Percentiles rank a stretch among this genome's conserved stretches.
phyloP scores from a whole-genome alignment of 1,284 basidiomycete species.

The Ceratorhiza oryzae-sativae region DNA sequence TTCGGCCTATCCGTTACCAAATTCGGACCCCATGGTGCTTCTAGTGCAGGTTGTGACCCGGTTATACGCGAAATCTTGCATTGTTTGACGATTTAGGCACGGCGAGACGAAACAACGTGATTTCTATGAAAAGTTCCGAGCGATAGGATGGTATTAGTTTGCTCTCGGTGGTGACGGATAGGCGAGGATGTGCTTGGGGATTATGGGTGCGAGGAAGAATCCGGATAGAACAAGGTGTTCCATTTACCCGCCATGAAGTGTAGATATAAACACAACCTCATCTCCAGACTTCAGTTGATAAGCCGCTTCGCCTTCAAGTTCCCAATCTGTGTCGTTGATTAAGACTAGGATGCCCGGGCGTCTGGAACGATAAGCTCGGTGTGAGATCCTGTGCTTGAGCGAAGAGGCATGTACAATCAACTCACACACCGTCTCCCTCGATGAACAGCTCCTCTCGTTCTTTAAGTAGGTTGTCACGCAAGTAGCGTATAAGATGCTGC shows the following conservation, averaged over 20 bases:
- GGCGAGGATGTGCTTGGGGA: background rate
- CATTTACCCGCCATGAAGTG: conserved; percentile 84
- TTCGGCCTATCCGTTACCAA: background rate
- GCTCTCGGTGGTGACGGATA: background rate
- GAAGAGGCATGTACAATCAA: conserved; percentile 44
- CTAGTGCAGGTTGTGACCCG: background rate
- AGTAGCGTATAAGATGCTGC: conserved; percentile 77
- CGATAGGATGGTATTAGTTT: background rate
- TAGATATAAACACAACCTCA: conserved; percentile 95
- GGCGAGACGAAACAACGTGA: background rate
- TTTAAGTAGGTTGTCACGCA: conserved; percentile 79
- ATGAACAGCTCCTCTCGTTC: conserved; percentile 91
- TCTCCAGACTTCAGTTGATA: conserved; percentile 83
- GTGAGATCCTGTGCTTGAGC: background rate
- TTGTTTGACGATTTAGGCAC: background rate
- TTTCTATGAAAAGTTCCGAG: background rate
- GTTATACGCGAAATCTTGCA: background rate
- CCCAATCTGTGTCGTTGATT: conserved; percentile 98
- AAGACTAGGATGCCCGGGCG: conserved; percentile 96
- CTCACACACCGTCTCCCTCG: conserved; percentile 88
- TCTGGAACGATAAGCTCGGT: conserved; percentile 54
- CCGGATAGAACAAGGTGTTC: background rate
- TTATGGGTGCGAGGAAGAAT: background rate
- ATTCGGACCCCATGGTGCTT: background rate
- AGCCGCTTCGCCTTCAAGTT: conserved; percentile 92